Percentiles rank a stretch among this genome's conserved stretches.
Evolutionary conservation across 495 filamentous ascomycete genomes (phyloP).

Genomic region (Tricharina praecox): DNA sequence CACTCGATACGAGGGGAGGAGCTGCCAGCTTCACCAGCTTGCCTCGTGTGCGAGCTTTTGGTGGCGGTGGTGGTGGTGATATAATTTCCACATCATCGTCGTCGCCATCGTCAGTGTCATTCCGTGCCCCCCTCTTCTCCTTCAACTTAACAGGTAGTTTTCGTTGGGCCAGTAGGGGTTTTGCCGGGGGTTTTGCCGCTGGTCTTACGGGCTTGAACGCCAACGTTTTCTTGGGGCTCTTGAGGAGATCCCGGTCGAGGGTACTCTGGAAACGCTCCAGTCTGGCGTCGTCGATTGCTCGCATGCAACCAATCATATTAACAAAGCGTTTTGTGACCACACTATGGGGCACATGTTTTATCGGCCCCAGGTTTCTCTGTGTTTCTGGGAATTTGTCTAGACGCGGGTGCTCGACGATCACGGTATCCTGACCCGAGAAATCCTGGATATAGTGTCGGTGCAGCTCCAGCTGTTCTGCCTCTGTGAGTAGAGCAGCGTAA

Average conservation of each 20-base stretch:
- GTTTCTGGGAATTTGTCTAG: slow-evolving; percentile 36
- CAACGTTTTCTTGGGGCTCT: background rate
- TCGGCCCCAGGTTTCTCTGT: slow-evolving; percentile 34
- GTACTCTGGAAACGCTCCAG: background rate
- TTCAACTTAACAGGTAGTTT: too few relatives aligned
- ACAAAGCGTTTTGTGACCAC: slow-evolving; percentile 33
- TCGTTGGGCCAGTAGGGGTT: too few relatives aligned
- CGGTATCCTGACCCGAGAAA: slow-evolving; percentile 10
- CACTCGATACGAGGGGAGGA: background rate
- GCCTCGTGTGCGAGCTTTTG: too few relatives aligned
- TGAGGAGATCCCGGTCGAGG: background rate
- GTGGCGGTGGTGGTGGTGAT: background rate
- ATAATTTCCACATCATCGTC: background rate
- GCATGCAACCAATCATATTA: slow-evolving; percentile 34
- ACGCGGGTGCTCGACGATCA: slow-evolving; percentile 34
- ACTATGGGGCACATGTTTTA: slow-evolving; percentile 39
- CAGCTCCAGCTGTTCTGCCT: slow-evolving; percentile 13
- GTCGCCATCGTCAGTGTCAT: background rate
- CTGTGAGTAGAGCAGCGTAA: slow-evolving; percentile 14
- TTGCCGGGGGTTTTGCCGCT: background rate
- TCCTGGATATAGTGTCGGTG: slow-evolving; percentile 16
- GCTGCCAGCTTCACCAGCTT: background rate
- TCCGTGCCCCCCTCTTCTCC: too few relatives aligned
- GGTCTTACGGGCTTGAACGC: slow-evolving; percentile 3
- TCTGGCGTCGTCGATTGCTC: slow-evolving; percentile 12